phyloP scores from a whole-genome alignment of 768 basidiomycete species.

The Auricularia sp. region DNA sequence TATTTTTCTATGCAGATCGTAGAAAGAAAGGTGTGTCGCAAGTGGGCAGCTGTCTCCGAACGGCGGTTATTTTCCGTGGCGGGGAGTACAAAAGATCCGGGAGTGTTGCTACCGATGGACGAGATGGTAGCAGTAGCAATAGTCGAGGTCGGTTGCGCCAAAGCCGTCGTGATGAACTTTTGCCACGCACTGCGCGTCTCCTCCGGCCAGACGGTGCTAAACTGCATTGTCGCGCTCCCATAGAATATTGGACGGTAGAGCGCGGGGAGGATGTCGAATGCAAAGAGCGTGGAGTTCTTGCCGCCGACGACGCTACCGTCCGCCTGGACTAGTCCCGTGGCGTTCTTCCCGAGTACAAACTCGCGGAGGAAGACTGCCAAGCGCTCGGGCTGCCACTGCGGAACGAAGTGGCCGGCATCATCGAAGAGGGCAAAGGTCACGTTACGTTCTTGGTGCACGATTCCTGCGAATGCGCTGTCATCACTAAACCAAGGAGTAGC shows the following conservation, averaged over 20 bases:
- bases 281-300: conserved; percentile 33
- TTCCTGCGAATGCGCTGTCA: conserved; percentile 7
- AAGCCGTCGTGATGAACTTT: conserved; percentile 35
- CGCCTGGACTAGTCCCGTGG: conserved; percentile 3
- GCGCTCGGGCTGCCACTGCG: conserved; percentile 9
- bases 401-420: conserved; percentile 11
- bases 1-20: too few relatives aligned
- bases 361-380: conserved; percentile 6
- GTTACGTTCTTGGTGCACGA: conserved; percentile 9
- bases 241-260: conserved; percentile 43
- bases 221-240: conserved; percentile 38
- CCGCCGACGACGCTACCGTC: conserved; percentile 35
- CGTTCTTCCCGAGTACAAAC: conserved; percentile 8
- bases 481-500: conserved; percentile 4
- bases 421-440: conserved; percentile 9
- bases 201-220: conserved; percentile 45
- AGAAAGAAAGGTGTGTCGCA: too few relatives aligned
- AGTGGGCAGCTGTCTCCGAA: too few relatives aligned
- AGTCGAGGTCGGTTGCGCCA: not conserved
- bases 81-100: too few relatives aligned
- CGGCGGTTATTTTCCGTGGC: too few relatives aligned
- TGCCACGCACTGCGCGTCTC: conserved; percentile 51
- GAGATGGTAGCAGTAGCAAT: too few relatives aligned
- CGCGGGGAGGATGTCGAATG: conserved; percentile 39
- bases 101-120: too few relatives aligned